phyloP scores from a whole-genome alignment of 169 alveolate genomes.

The Eimeria praecox region DNA sequence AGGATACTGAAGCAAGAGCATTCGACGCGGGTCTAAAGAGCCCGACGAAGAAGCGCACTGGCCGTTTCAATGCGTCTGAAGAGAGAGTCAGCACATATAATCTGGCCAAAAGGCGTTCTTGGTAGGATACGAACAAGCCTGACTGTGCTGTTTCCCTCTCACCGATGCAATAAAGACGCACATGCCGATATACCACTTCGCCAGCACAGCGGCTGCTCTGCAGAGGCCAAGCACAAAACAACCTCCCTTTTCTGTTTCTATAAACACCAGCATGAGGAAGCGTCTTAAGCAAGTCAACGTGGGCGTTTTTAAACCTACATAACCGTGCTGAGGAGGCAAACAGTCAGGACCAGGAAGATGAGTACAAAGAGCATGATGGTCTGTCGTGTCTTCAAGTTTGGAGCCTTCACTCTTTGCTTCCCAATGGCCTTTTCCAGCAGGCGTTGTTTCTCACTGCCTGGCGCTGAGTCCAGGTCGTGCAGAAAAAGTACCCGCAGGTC shows the following conservation, averaged over 20 bases:
- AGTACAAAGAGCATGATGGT: conserved; percentile 79
- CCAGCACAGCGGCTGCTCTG: conserved; percentile 73
- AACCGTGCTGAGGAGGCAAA: conserved; percentile 46
- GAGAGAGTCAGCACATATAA: too few relatives aligned
- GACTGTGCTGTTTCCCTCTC: background rate
- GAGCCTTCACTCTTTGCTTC: conserved; percentile 76
- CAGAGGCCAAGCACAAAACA: background rate
- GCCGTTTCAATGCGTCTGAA: background rate
- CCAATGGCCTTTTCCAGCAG: conserved; percentile 82
- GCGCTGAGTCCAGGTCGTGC: conserved; percentile 82
- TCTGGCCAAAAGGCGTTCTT: background rate
- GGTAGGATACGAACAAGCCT: background rate
- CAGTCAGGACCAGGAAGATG: conserved; percentile 39
- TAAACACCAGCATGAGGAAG: background rate
- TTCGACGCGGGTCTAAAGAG: background rate
- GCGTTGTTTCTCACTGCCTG: conserved; percentile 81
- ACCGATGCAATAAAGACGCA: conserved; percentile 59
- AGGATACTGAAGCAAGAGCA: background rate
- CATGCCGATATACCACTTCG: conserved; percentile 75
- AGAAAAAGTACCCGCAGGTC: conserved; percentile 76
- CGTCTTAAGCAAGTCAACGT: background rate
- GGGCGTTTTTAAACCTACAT: conserved; percentile 54
- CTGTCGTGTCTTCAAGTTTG: conserved; percentile 82
- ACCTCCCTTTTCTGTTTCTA: background rate
- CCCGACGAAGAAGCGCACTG: background rate